Percentiles rank a stretch among this genome's conserved stretches.
phyloP scores from a whole-genome alignment of 208 protist species.

The Acanthamoeba healyi region DNA sequence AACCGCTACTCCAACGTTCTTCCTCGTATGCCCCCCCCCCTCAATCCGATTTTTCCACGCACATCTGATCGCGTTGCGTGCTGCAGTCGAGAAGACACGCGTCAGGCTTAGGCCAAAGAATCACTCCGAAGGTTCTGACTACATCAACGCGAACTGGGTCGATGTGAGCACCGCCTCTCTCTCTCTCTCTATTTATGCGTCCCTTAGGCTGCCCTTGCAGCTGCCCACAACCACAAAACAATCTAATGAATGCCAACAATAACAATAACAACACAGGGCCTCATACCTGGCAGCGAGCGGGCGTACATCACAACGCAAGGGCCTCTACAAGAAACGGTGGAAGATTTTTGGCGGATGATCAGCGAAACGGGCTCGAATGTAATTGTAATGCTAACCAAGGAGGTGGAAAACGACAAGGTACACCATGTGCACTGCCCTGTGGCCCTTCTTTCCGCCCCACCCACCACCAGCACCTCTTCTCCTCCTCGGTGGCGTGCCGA shows the following conservation, averaged over 20 bases:
- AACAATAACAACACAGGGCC: neutral
- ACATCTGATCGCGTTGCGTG: neutral
- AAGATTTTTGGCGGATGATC: conserved; percentile 88
- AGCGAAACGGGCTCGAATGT: conserved; percentile 79
- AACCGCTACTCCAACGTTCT: conserved; percentile 57
- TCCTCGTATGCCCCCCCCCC: neutral
- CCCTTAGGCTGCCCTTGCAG: too few species aligned
- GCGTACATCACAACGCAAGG: conserved; percentile 86
- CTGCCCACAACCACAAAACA: too few species aligned
- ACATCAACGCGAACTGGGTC: conserved; percentile 58
- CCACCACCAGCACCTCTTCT: too few species aligned
- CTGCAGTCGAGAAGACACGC: conserved; percentile 7
- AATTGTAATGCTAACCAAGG: conserved; percentile 87
- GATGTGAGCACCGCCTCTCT: neutral
- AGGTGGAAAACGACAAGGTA: conserved; percentile 80
- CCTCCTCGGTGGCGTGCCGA: too few species aligned
- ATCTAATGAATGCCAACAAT: neutral
- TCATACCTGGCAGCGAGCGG: conserved; percentile 41
- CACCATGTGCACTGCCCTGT: neutral
- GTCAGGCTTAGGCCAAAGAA: conserved; percentile 1
- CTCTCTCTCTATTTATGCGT: neutral
- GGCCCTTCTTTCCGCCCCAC: neutral
- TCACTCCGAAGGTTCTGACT: neutral
- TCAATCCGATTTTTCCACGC: neutral
- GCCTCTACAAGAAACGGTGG: conserved; percentile 82